These are phyloP conservation scores for Nothopassalora personata DNA, from an alignment of 2,329 filamentous ascomycete genomes.

Conservation along the genomic window DNA sequence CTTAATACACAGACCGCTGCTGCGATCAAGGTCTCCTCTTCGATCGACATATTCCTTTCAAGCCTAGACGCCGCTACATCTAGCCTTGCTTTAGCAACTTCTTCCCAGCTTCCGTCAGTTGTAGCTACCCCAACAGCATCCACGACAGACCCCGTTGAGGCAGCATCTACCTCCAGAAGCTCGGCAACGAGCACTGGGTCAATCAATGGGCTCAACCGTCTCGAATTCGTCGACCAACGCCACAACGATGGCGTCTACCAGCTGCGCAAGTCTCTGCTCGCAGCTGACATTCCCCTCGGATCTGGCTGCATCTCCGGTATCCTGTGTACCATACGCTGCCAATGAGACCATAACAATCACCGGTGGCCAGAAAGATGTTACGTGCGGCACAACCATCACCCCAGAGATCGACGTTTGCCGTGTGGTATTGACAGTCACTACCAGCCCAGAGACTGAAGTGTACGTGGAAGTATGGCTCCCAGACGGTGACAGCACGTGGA, in stretches of 20 bases:
- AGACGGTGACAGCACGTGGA: constrained; percentile 29
- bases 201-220: constrained; percentile 2
- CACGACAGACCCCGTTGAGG: not conserved
- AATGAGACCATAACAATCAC: constrained; percentile 23
- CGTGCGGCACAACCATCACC: constrained; percentile 23
- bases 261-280: constrained; percentile 22
- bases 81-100: not conserved
- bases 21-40: not conserved
- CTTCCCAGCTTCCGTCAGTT: not conserved
- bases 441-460: constrained; percentile 36
- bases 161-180: not conserved
- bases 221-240: constrained; percentile 3
- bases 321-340: constrained; percentile 23
- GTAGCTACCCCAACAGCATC: not conserved
- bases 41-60: constrained; percentile 1
- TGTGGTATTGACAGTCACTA: constrained; percentile 37
- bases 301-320: constrained; percentile 19
- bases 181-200: not conserved
- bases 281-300: constrained; percentile 20
- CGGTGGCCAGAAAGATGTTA: constrained; percentile 21
- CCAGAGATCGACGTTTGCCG: constrained; percentile 37
- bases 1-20: constrained; percentile 9
- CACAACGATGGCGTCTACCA: constrained; percentile 8
- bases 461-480: constrained; percentile 46
- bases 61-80: constrained; percentile 1